phyloP scores from a whole-genome alignment of 148 eudicot species.

The Heliamphora exappendiculata region DNA sequence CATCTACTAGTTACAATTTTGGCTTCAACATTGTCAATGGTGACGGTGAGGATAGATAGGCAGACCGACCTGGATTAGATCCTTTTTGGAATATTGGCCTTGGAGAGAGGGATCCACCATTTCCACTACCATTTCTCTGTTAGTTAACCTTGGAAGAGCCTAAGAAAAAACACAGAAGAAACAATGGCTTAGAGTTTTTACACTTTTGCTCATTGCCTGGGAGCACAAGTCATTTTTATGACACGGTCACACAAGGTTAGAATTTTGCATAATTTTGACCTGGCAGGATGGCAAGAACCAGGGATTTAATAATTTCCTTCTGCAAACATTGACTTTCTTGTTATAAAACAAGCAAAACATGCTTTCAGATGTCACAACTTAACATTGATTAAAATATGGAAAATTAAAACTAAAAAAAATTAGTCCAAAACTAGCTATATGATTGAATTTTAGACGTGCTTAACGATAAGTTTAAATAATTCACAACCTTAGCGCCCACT shows the following conservation, averaged over 20 bases:
- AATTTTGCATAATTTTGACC: neutral
- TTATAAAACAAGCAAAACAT: too few relatives aligned
- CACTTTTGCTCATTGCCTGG: neutral
- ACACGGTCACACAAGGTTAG: neutral
- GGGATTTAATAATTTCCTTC: too few relatives aligned
- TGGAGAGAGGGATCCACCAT: slow-evolving; percentile 67
- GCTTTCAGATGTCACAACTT: too few relatives aligned
- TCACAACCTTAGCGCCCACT: too few relatives aligned
- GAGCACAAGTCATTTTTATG: too few relatives aligned
- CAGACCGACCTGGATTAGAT: slow-evolving; percentile 62
- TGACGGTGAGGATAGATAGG: neutral
- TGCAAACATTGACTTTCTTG: too few relatives aligned
- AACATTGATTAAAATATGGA: too few relatives aligned
- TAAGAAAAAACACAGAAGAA: slow-evolving; percentile 13
- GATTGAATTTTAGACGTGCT: too few relatives aligned
- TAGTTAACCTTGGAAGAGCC: slow-evolving; percentile 83
- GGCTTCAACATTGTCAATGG: neutral
- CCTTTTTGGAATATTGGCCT: slow-evolving; percentile 65
- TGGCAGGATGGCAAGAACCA: neutral
- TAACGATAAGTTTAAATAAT: too few relatives aligned
- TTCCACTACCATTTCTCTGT: slow-evolving; percentile 55
- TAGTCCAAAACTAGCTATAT: too few relatives aligned
- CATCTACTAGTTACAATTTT: neutral
- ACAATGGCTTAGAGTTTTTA: neutral
- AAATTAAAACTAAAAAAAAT: too few relatives aligned